Conservation (phyloP, 2,329 filamentous ascomycete genomes). For the Biscogniauxia sp. region DNA sequence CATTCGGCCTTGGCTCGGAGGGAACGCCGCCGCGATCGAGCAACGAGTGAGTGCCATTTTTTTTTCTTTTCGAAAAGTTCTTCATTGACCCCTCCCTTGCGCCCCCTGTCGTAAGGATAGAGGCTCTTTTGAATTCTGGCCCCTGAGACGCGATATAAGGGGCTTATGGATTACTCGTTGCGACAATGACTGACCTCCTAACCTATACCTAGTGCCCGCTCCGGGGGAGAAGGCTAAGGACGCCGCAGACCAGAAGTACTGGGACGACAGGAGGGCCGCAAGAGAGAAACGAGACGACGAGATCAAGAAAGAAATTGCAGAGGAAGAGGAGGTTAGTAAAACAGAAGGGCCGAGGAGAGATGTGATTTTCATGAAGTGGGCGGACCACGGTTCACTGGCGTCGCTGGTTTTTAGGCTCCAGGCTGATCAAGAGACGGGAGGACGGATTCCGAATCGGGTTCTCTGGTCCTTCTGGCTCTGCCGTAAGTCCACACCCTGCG, state of each 20-base stretch:
- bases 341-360: neutral
- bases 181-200: too few relatives aligned
- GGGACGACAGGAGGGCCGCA: neutral
- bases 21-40: neutral
- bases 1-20: too few relatives aligned
- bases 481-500: conserved; percentile 6
- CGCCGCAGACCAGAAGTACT: neutral
- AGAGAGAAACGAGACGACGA: neutral
- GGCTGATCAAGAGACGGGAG: neutral
- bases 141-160: too few relatives aligned
- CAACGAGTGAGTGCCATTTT: too few relatives aligned
- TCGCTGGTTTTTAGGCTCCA: conserved; percentile 13
- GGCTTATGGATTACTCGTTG: too few relatives aligned
- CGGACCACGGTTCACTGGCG: conserved; percentile 17
- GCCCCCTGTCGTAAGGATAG: too few relatives aligned
- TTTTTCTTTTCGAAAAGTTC: too few relatives aligned
- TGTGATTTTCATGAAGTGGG: conserved; percentile 20
- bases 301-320: neutral
- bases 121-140: too few relatives aligned
- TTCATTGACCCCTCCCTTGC: too few relatives aligned
- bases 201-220: too few relatives aligned
- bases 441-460: conserved; percentile 13
- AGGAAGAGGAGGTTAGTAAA: neutral
- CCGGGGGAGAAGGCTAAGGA: too few relatives aligned
- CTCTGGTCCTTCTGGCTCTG: conserved; percentile 22